phyloP scores from a whole-genome alignment of 2,329 filamentous ascomycete species.

The Aureobasidium sp. region DNA sequence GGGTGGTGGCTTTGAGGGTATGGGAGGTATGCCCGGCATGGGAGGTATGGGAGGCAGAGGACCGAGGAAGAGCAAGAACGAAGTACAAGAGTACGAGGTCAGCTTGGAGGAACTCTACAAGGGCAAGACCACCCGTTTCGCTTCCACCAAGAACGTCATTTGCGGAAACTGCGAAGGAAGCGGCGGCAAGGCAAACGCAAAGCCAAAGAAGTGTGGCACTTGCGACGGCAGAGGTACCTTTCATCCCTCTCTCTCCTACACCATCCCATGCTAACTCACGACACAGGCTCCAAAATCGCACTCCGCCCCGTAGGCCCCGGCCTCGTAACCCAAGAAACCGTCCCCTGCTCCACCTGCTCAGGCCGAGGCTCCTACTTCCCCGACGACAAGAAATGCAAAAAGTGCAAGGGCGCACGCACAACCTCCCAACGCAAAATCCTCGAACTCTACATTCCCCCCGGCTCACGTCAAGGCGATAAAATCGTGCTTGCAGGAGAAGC shows the following conservation, averaged over 20 bases:
- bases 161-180: constrained; percentile 81
- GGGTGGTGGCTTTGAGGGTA: constrained; percentile 45
- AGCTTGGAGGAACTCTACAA: constrained; percentile 94
- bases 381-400: constrained; percentile 97
- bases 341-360: constrained; percentile 73
- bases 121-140: constrained; percentile 95
- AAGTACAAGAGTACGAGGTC: constrained; percentile 87
- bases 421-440: constrained; percentile 85
- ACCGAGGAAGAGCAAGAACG: constrained; percentile 66
- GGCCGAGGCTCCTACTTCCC: constrained; percentile 79
- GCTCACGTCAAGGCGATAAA: constrained; percentile 69
- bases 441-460: constrained; percentile 91
- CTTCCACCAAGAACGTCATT: constrained; percentile 87
- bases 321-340: constrained; percentile 70
- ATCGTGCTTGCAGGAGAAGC: constrained; percentile 91
- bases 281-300: constrained; percentile 56
- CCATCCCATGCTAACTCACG: background rate
- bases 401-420: constrained; percentile 90
- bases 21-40: constrained; percentile 41
- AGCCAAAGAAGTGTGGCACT: constrained; percentile 70
- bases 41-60: constrained; percentile 24
- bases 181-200: constrained; percentile 87
- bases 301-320: constrained; percentile 80
- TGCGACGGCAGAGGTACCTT: constrained; percentile 66
- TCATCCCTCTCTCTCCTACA: background rate